Evolutionary conservation across 768 basidiomycete genomes (phyloP).

Genomic region (Phylloporus scabripes): DNA sequence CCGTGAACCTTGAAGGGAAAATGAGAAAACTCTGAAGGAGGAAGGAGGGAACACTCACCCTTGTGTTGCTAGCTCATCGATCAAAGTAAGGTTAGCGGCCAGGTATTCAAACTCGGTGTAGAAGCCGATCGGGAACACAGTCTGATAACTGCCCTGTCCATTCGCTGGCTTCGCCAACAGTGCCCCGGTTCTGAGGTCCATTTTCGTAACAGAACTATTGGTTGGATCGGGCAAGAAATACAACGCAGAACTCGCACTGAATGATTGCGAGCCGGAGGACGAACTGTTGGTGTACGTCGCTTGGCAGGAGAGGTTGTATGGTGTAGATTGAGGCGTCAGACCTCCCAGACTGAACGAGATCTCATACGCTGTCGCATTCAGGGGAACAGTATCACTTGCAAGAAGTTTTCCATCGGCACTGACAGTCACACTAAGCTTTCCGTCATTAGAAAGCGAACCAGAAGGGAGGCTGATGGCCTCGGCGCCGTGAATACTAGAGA

Average conservation of each 20-base stretch:
- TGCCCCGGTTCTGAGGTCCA: slow-evolving; percentile 55
- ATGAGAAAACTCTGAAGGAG: not conserved
- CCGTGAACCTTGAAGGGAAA: slow-evolving; percentile 6
- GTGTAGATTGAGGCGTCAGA: slow-evolving; percentile 36
- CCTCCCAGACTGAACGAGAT: slow-evolving; percentile 43
- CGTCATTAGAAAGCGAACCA: slow-evolving; percentile 23
- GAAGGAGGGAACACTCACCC: slow-evolving; percentile 15
- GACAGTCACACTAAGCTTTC: slow-evolving; percentile 38
- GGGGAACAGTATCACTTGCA: slow-evolving; percentile 41
- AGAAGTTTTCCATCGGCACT: slow-evolving; percentile 40
- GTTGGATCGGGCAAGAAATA: slow-evolving; percentile 44
- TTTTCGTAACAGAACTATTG: slow-evolving; percentile 50
- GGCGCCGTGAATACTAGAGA: slow-evolving; percentile 41
- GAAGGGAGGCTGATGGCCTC: slow-evolving; percentile 35
- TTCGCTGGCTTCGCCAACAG: slow-evolving; percentile 45
- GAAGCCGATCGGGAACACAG: slow-evolving; percentile 43
- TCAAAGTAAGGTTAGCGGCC: slow-evolving; percentile 15
- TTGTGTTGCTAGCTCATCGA: slow-evolving; percentile 30
- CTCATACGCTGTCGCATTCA: slow-evolving; percentile 46
- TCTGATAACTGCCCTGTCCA: slow-evolving; percentile 43
- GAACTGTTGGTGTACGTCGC: slow-evolving; percentile 25
- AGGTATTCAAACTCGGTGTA: slow-evolving; percentile 39
- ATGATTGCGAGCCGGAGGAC: slow-evolving; percentile 33
- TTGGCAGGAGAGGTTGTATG: slow-evolving; percentile 29
- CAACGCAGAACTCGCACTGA: slow-evolving; percentile 39